phyloP scores from a whole-genome alignment of 805 yeast species.

The Sungouiozyma ichnusensis region DNA sequence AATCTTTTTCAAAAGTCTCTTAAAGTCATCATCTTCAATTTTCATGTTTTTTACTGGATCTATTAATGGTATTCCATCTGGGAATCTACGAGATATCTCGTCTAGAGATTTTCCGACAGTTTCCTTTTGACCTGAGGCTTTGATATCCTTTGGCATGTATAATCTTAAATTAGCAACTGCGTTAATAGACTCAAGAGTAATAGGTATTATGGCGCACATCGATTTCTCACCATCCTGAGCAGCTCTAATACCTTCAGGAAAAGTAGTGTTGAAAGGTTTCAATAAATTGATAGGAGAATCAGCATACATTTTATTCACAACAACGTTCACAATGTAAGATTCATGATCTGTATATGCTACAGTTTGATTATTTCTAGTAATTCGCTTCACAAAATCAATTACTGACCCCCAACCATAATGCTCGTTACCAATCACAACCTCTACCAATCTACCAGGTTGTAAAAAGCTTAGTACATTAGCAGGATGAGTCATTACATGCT shows the following conservation, averaged over 20 bases:
- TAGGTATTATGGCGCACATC: constrained; percentile 70
- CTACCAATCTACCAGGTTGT: constrained; percentile 79
- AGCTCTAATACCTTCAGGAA: constrained; percentile 86
- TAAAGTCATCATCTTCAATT: constrained; percentile 73
- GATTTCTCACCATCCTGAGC: constrained; percentile 61
- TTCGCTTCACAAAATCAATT: constrained; percentile 62
- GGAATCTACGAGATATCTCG: constrained; percentile 75
- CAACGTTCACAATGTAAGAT: constrained; percentile 76
- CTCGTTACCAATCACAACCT: constrained; percentile 44
- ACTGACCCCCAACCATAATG: constrained; percentile 98
- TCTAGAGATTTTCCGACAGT: constrained; percentile 57
- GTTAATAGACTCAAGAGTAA: constrained; percentile 67
- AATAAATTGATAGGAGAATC: constrained; percentile 80
- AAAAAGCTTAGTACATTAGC: constrained; percentile 72
- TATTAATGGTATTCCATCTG: constrained; percentile 82
- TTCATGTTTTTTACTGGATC: constrained; percentile 93
- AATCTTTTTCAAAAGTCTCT: constrained; percentile 58
- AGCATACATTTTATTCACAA: constrained; percentile 63
- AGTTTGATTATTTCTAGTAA: constrained; percentile 46
- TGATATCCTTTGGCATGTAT: constrained; percentile 66
- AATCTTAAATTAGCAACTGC: constrained; percentile 73
- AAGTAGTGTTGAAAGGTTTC: constrained; percentile 64
- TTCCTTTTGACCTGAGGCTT: constrained; percentile 50
- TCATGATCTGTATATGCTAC: constrained; percentile 73
- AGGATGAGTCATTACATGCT: constrained; percentile 84